Base-by-base conservation (phyloP, 306 rosid species). In the cucumber (Cucumis sativus) region DNA sequence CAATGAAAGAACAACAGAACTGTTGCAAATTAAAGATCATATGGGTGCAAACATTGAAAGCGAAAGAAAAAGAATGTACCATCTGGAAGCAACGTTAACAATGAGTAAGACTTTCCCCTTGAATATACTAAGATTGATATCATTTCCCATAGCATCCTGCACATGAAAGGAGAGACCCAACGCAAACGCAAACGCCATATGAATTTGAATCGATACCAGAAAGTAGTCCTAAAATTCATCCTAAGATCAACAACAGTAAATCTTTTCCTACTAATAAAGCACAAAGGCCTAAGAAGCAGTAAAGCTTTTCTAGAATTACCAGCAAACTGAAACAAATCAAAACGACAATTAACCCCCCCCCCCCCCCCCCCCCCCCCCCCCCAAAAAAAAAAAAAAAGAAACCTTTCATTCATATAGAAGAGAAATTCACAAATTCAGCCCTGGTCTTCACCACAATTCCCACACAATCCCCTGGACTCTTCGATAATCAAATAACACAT, bases 81-180 rank as follows among this genome's bases (percentile, higher is more conserved):
- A 93, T 86, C 91, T 86, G 83, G 97, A 93, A 80, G 98, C 98
- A 93, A 93, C 98, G 79, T 93, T 93, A 79, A 89, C 82, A 67
- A 93, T 83, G 51, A 91, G 86, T 0, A 93, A 77, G 64, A 93
- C 92, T 81, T 91, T 91, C 21, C 97, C 98, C 63, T 81, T 87
- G 83, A 87, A 93, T 55, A 77, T 79, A 61, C 86, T 33, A 78
- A 91, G 91, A 78, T 88, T 87, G 11, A 86, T 83, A 80, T 86
- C 91, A 61, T 83, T 79, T n/a, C 93, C 98, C 79, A 85, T 84
- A 20, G 80, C 85, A 87, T 93, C 90, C 98, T 93, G 86, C 84
- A 81, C 74, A n/a, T 11, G 6, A 70, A 21, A 68, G 18, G 56
- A 76, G 18, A 55, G 54, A 47, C 54, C 1, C 54, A 3, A 78